Evolutionary conservation across 331 rosid species (phyloP).

Genomic region (Telfairia occidentalis): DNA sequence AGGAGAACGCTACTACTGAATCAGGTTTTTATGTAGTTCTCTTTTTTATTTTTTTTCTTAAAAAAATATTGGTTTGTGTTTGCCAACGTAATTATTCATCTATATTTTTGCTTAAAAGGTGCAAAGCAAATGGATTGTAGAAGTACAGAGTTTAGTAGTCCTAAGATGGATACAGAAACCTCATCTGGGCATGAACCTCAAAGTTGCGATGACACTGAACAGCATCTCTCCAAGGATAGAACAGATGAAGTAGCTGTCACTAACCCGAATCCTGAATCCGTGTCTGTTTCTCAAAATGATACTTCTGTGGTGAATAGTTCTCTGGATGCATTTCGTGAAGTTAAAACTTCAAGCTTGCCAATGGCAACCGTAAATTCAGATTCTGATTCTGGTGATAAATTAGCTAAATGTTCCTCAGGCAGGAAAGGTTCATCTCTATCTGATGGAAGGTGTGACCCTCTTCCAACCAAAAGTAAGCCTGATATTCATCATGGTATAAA

Average conservation of each 20-base stretch:
- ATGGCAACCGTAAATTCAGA: conserved; percentile 25
- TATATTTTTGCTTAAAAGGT: conserved; percentile 28
- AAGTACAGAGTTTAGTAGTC: conserved; percentile 22
- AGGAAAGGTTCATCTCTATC: conserved; percentile 31
- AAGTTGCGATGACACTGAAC: conserved; percentile 33
- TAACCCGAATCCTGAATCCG: conserved; percentile 11
- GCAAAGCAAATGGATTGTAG: conserved; percentile 29
- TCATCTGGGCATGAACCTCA: conserved; percentile 37
- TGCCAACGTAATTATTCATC: conserved; percentile 6
- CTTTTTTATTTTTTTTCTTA: neutral
- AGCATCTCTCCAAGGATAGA: conserved; percentile 26
- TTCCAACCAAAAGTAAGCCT: conserved; percentile 19
- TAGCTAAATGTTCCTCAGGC: conserved; percentile 31
- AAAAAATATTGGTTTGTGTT: neutral
- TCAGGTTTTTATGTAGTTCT: conserved; percentile 20
- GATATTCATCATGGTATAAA: conserved; percentile 17
- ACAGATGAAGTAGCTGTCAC: conserved; percentile 31
- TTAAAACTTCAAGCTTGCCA: conserved; percentile 20
- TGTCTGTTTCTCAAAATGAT: conserved; percentile 19
- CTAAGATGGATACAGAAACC: conserved; percentile 35
- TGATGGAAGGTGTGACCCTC: conserved; percentile 14
- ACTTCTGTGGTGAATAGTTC: conserved; percentile 20
- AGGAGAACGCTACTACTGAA: conserved; percentile 25
- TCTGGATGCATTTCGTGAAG: conserved; percentile 36
- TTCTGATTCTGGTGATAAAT: conserved; percentile 29